phyloP scores from a whole-genome alignment of 2,329 filamentous ascomycete species.

The Claviceps spartinae region DNA sequence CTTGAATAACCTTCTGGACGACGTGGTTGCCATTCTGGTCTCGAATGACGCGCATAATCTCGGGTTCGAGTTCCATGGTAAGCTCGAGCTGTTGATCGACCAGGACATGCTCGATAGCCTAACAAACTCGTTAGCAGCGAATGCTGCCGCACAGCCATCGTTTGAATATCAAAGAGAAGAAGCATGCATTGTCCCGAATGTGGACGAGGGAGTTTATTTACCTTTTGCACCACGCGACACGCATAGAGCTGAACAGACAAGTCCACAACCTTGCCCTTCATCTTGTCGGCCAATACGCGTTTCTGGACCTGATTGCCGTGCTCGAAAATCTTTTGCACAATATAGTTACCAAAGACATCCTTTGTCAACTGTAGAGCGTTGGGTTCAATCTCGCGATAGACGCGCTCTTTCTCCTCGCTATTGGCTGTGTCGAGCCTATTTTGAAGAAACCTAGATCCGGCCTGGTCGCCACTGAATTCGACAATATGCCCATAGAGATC shows the following conservation, averaged over 20 bases:
- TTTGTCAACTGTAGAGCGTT: conserved; percentile 85
- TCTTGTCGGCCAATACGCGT: conserved; percentile 67
- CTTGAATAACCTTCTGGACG: conserved; percentile 85
- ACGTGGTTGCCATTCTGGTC: conserved; percentile 95
- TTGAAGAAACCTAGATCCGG: conserved; percentile 92
- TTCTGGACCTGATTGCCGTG: conserved; percentile 92
- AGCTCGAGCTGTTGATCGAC: conserved; percentile 82
- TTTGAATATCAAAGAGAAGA: not conserved
- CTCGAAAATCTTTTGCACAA: conserved; percentile 95
- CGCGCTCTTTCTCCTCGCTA: conserved; percentile 84
- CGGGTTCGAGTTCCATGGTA: conserved; percentile 66
- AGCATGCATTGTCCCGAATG: not conserved
- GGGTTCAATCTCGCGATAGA: conserved; percentile 75
- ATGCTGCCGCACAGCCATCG: no score
- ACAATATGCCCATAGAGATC: conserved; percentile 81
- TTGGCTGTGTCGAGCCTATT: conserved; percentile 83
- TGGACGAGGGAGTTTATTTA: conserved; percentile 17
- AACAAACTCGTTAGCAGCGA: not conserved
- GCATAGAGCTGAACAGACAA: conserved; percentile 84
- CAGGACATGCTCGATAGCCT: conserved; percentile 81
- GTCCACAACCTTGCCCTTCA: conserved; percentile 71
- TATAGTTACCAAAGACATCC: conserved; percentile 95
- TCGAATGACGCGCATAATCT: conserved; percentile 65
- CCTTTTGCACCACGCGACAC: conserved; percentile 92
- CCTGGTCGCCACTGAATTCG: conserved; percentile 91